Base-by-base conservation (phyloP, 495 filamentous ascomycete genomes). In the Penicillium herquei region DNA sequence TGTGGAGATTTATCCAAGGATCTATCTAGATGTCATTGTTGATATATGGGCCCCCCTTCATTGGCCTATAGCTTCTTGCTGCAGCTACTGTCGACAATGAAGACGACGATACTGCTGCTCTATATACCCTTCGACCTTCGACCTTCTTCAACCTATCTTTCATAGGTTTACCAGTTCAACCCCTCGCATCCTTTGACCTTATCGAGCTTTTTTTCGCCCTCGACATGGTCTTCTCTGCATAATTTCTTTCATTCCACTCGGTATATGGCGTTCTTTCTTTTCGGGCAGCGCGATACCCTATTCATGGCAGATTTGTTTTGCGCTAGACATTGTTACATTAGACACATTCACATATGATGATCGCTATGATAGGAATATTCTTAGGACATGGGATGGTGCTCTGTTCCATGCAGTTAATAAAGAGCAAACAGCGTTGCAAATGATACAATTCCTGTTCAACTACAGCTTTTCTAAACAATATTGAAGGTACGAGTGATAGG, bases 261-360 rank as follows among this genome's bases (percentile, higher is more conserved):
- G 51, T 60, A 51, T 54, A 51, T 59, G 50, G 56, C 52, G 62
- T 62, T 26, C 21, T 26, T 26, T 26, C n/a, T 26, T 54, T 57
- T 17, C 45, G 49, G 56, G 57, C 34, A 50, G 46, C 42, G 49
- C 60, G 59, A 63, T 63, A 62, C 59, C 59, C 59, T 51, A 13
- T 37, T 13, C 12, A 42, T 46, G 54, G 39, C 17, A 45, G 30
- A 17, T 46, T 52, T 56, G 32, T 26, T 41, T 45, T 55, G 39
- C 21, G 11, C 45, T 55, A 37, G 49, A 47, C 43, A 51, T 50
- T 52, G 16, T 55, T 49, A 39, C 39, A 52, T 32, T 26, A 26
- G 21, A 26, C 21, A 11, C 33, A 9, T 17, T 52, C 17, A 52
- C 43, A 30, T 52, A 44, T 52, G 39, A 52, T 43, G 50, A 52